Evolutionary conservation across 179 eudicot species (phyloP), one percentile per base, ranked within the genome.

Genomic region (Camellia oleifera): DNA sequence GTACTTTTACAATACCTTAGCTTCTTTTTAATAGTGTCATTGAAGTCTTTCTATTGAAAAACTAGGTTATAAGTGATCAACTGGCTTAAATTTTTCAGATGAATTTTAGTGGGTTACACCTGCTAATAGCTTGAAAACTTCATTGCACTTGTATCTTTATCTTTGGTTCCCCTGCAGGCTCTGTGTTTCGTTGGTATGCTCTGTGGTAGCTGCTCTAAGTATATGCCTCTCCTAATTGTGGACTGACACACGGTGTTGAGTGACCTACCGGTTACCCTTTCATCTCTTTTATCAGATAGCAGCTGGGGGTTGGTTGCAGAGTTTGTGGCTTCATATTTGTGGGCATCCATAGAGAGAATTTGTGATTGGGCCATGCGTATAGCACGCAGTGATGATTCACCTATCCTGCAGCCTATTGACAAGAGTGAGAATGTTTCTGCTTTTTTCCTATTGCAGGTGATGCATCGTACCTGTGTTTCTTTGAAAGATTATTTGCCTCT

Each of bases 221-320:
- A 92, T 54, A 97, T 94, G 99, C 98, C 99, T 40, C 74, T 94
- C 32, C 86, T 97, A 78, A 71, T 92, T 76, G 78, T 91, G 54
- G 92, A 94, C 79, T 88, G 83, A 72, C 61, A 12, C 18, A 83
- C 79, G 15, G 95, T 94, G 67, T 81, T 97, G 76, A 79, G 82
- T 60, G 98, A 97, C 84, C 92, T 97, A 26, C 97, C 98, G 0
- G 87, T 92, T 74, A 88, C 97, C 57, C 90, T 97, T 58, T 57
- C 94, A 53, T 88, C 95, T 70, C 91, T 97, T 83, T 90, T 97
- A 54, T 84, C 78, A 17, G 86, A 82, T 81, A 78, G 80, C 65
- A 83, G 81, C 50, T 97, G 97, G 97, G 82, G 48, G 48, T 64
- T 56, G 20, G 84, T 86, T 64, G 93, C 94, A 6, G 95, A 92